Conservation (phyloP, 176 grass and related monocot genomes). For the Aegilops bicornis region DNA sequence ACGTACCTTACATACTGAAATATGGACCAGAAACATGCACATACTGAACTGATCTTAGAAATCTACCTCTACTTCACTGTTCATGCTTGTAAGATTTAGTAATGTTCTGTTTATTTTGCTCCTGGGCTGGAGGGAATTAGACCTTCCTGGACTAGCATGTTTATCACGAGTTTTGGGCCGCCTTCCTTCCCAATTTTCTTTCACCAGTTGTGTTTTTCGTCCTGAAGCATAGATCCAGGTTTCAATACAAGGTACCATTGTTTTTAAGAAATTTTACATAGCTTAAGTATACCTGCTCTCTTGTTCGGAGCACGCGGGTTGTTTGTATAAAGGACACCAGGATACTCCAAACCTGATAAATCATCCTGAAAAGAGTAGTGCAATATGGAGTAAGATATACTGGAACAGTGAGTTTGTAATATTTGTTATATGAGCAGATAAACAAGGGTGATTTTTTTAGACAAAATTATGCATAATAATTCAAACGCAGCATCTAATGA, state of each 20-base stretch:
- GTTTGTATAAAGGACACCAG: conserved; percentile 55
- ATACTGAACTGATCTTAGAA: conserved; percentile 28
- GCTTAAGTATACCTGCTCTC: conserved; percentile 39
- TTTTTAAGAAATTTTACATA: conserved; percentile 8
- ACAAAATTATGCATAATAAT: neutral
- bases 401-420: neutral
- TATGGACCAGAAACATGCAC: conserved; percentile 19
- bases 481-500: neutral
- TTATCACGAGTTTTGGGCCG: conserved; percentile 35
- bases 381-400: neutral
- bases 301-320: conserved; percentile 31
- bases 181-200: conserved; percentile 53
- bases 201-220: conserved; percentile 27
- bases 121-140: conserved; percentile 1
- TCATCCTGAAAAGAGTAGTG: conserved; percentile 57
- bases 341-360: conserved; percentile 53
- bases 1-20: conserved; percentile 17
- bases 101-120: conserved; percentile 33
- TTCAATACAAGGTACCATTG: conserved; percentile 18
- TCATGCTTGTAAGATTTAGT: conserved; percentile 35
- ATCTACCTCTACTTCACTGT: conserved; percentile 61
- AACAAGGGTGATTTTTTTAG: neutral
- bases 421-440: conserved; percentile 10
- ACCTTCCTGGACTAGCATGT: conserved; percentile 29
- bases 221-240: conserved; percentile 34